Evolutionary conservation across 345 rosid genomes (phyloP).

Genomic region (Melastoma malabathricum): DNA sequence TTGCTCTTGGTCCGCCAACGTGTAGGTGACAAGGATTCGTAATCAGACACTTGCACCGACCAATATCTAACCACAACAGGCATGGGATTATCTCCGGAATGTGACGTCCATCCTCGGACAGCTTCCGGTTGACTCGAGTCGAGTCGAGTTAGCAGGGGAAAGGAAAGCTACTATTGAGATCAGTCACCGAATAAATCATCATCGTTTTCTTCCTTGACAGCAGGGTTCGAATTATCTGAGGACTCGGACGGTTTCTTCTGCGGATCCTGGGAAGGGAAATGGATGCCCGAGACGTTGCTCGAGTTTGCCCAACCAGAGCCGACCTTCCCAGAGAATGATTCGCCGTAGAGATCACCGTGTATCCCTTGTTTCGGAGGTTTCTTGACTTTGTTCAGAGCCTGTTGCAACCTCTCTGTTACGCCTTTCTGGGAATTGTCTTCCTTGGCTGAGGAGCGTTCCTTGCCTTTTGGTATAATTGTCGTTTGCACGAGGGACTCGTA

Average conservation of each 20-base stretch:
- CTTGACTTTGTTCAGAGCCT: conserved; percentile 58
- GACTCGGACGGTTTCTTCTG: conserved; percentile 12
- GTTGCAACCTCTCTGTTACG: conserved; percentile 60
- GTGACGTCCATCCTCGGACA: too few species aligned
- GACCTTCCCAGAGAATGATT: conserved; percentile 49
- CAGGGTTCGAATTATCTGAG: conserved; percentile 10
- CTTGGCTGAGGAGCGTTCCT: conserved; percentile 23
- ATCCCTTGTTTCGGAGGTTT: conserved; percentile 42
- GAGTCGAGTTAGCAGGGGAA: too few species aligned
- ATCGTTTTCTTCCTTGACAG: conserved; percentile 31
- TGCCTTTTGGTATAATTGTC: conserved; percentile 66
- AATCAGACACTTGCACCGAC: too few species aligned
- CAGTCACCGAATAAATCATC: conserved; percentile 90
- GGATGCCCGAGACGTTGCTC: conserved; percentile 7
- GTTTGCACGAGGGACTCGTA: conserved; percentile 75
- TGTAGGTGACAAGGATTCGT: too few species aligned
- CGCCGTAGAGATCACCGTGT: conserved; percentile 69
- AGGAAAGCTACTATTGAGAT: background rate
- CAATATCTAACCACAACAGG: too few species aligned
- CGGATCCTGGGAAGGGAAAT: conserved; percentile 15
- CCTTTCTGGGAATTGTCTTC: conserved; percentile 38
- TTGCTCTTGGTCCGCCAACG: too few species aligned
- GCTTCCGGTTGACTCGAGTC: too few species aligned
- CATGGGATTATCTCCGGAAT: too few species aligned
- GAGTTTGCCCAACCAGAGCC: conserved; percentile 86